These are phyloP conservation scores for Hymenoscyphus albidus DNA, from an alignment of 2,329 filamentous ascomycete genomes.

Conservation along the genomic window DNA sequence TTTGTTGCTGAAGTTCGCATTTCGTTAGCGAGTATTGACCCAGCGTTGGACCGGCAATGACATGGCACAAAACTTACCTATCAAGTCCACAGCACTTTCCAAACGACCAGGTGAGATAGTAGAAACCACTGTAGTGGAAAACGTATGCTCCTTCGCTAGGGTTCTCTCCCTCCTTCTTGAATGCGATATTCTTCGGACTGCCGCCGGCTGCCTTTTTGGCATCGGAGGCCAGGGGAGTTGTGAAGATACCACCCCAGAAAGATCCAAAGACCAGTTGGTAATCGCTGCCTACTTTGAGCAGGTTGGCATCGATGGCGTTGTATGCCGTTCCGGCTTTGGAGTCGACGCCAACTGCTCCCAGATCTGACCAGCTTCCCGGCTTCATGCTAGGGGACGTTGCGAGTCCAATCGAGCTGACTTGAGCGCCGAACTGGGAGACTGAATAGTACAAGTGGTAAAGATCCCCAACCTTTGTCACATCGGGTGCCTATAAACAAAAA, in stretches of 20 bases:
- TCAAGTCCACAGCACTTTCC: slow-evolving; percentile 63
- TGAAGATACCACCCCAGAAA: slow-evolving; percentile 65
- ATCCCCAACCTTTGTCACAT: slow-evolving; percentile 53
- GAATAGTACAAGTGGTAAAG: slow-evolving; percentile 61
- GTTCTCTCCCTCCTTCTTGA: slow-evolving; percentile 47
- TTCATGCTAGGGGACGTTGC: slow-evolving; percentile 43
- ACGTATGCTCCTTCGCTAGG: slow-evolving; percentile 55
- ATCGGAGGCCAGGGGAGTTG: slow-evolving; percentile 46
- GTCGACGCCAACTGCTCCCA: slow-evolving; percentile 50
- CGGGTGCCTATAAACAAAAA: slow-evolving; percentile 50
- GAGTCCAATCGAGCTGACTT: slow-evolving; percentile 52
- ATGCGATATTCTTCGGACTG: slow-evolving; percentile 48
- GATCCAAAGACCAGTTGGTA: slow-evolving; percentile 61
- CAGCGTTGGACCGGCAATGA: neutral
- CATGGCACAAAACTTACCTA: slow-evolving; percentile 15
- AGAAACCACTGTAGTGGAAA: slow-evolving; percentile 52
- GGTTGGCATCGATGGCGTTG: slow-evolving; percentile 59
- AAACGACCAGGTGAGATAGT: slow-evolving; percentile 61
- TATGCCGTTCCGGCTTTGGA: slow-evolving; percentile 43
- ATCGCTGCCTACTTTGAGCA: slow-evolving; percentile 41
- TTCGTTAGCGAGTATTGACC: neutral
- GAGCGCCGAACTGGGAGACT: slow-evolving; percentile 51
- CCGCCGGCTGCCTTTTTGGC: slow-evolving; percentile 31
- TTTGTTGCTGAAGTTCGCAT: slow-evolving; percentile 11
- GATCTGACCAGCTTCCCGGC: slow-evolving; percentile 56